phyloP scores from a whole-genome alignment of 2,329 filamentous ascomycete genomes.

The Zopfia rhizophila region DNA sequence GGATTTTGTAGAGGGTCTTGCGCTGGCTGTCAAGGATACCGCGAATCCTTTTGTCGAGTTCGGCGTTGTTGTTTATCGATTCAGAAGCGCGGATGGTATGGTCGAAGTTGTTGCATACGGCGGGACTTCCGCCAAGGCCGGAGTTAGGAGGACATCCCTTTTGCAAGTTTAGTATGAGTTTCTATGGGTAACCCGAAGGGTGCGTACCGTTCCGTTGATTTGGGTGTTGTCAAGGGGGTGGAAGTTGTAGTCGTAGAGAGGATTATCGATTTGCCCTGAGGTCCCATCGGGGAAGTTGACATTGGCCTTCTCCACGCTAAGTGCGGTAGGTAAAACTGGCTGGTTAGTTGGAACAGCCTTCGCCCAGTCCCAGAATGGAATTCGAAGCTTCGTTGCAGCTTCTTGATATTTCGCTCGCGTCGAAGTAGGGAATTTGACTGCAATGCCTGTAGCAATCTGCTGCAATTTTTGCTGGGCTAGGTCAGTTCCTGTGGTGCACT shows the following conservation, averaged over 20 bases:
- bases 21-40: conserved; percentile 14
- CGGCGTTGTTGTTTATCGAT: conserved; percentile 13
- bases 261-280: conserved; percentile 43
- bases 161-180: neutral
- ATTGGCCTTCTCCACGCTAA: conserved; percentile 47
- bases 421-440: conserved; percentile 47
- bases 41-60: conserved; percentile 17
- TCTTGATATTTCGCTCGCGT: conserved; percentile 44
- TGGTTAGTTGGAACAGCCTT: conserved; percentile 36
- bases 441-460: conserved; percentile 47
- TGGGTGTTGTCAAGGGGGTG: conserved; percentile 66
- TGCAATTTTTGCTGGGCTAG: conserved; percentile 49
- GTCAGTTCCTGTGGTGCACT: conserved; percentile 8
- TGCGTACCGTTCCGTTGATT: conserved; percentile 53
- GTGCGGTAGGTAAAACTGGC: conserved; percentile 45
- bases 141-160: conserved; percentile 22
- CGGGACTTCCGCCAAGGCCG: conserved; percentile 68
- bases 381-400: conserved; percentile 51
- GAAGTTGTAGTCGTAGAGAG: conserved; percentile 50
- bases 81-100: conserved; percentile 19
- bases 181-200: neutral
- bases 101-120: conserved; percentile 59
- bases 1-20: conserved; percentile 23
- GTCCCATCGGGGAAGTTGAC: conserved; percentile 51
- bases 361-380: conserved; percentile 60